Evolutionary conservation across 257 asterid genomes (phyloP), one percentile per base, ranked within the genome.

Genomic region (Thymus mandschuricus): DNA sequence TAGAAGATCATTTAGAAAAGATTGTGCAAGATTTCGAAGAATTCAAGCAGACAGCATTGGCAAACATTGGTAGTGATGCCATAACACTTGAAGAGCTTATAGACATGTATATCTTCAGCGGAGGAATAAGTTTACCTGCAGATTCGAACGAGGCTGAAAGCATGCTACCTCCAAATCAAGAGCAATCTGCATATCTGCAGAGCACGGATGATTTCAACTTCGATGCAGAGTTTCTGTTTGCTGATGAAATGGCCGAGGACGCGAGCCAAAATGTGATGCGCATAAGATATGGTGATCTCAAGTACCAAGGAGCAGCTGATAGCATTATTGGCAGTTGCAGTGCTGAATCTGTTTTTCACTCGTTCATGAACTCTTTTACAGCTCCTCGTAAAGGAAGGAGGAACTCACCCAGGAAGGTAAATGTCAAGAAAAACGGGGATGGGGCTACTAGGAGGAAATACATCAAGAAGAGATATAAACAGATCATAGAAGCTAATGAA

Each of bases 381-480:
- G 1, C 61, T 41, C 70, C 63, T 6, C 31, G 60, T 10, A 30
- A 1, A 5, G 61, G 50, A 50, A 12, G 30, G 73, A 54, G 54
- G 77, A 51, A 64, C 52, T 52, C 29, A 30, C 41, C 9, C 50
- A 49, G 29, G 56, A 49, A 48, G 63, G 33, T 11, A 54, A 50
- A 66, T 29, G 56, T 10, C 35, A 21, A 61, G 38, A 50, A 51
- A 29, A 46, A 50, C 8, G 46, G 44, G 13, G 8, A n/a, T 9
- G 34, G 65, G 52, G 60, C 56, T 54, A 28, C 54, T 8, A 21
- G 51, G 72, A 68, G 75, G 64, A 50, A 43, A 51, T 74, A 55
- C 66, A 71, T 51, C 40, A 78, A 82, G 82, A 84, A 78, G 72
- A 84, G 66, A 75, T 77, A 68, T 57, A 72, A 69, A 44, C 81